phyloP scores from a whole-genome alignment of 306 rosid genomes.

The Inga laurina region DNA sequence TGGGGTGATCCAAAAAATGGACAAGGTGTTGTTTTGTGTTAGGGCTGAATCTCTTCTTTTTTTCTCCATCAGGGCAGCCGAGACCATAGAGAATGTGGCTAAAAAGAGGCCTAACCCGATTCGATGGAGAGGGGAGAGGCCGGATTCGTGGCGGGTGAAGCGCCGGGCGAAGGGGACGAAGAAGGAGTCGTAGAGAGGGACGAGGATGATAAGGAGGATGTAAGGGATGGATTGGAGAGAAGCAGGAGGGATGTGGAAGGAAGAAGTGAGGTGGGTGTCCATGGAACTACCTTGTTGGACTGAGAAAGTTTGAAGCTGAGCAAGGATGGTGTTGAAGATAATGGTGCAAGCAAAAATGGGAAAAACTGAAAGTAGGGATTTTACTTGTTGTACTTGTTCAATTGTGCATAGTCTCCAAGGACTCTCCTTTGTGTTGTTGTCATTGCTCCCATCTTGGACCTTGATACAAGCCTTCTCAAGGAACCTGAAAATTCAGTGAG shows the following conservation, averaged over 20 bases:
- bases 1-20: slow-evolving; percentile 96
- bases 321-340: slow-evolving; percentile 90
- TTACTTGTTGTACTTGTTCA: slow-evolving; percentile 76
- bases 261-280: slow-evolving; percentile 68
- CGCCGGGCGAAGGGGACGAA: slow-evolving; percentile 82
- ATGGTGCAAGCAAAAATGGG: slow-evolving; percentile 98
- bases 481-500: slow-evolving; percentile 49
- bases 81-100: slow-evolving; percentile 86
- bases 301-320: slow-evolving; percentile 97
- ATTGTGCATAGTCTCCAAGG: slow-evolving; percentile 80
- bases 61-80: slow-evolving; percentile 85
- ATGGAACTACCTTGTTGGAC: slow-evolving; percentile 91
- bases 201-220: slow-evolving; percentile 70
- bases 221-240: slow-evolving; percentile 94
- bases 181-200: slow-evolving; percentile 84
- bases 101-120: slow-evolving; percentile 88
- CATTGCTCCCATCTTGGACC: slow-evolving; percentile 39
- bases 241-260: slow-evolving; percentile 85
- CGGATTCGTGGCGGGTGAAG: slow-evolving; percentile 78
- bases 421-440: slow-evolving; percentile 53
- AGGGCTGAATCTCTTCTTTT: slow-evolving; percentile 72
- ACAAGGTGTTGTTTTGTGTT: slow-evolving; percentile 43
- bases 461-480: slow-evolving; percentile 86
- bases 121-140: slow-evolving; percentile 71
- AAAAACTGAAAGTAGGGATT: slow-evolving; percentile 69